A percentile compares a stretch with the other conserved stretches of the same genome.
Evolutionary conservation across 2,329 filamentous ascomycete genomes (phyloP).

Genomic region (Aspergillus sp.): DNA sequence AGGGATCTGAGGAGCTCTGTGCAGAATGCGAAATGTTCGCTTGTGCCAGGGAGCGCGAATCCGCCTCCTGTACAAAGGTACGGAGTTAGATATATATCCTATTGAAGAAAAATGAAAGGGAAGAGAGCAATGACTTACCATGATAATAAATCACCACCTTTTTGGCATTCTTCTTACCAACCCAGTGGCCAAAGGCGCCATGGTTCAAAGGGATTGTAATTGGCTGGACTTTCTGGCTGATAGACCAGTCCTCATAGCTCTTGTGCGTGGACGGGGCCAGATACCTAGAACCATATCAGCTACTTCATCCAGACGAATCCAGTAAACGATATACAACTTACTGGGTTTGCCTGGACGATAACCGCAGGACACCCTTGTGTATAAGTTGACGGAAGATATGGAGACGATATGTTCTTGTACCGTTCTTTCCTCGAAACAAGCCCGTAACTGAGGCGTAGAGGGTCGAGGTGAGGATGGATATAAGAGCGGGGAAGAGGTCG

Average conservation of each 20-base stretch:
- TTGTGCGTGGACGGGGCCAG: slow-evolving; percentile 17
- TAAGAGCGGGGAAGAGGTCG: slow-evolving; percentile 21
- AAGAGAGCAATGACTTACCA: slow-evolving; percentile 16
- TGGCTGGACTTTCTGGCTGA: slow-evolving; percentile 18
- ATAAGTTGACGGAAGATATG: slow-evolving; percentile 28
- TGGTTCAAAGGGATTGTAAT: slow-evolving; percentile 26
- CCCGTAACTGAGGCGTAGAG: slow-evolving; percentile 29
- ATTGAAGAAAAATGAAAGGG: not conserved
- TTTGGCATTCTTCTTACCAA: slow-evolving; percentile 34
- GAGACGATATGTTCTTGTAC: slow-evolving; percentile 28
- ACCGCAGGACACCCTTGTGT: slow-evolving; percentile 19
- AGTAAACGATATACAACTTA: slow-evolving; percentile 12
- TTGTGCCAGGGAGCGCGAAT: slow-evolving; percentile 40
- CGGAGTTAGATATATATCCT: not conserved
- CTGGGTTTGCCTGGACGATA: slow-evolving; percentile 26
- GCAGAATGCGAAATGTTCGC: slow-evolving; percentile 42
- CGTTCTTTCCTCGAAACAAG: slow-evolving; percentile 32
- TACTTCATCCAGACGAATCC: not conserved
- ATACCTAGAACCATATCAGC: not conserved
- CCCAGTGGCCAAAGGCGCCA: slow-evolving; percentile 30
- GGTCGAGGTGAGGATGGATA: slow-evolving; percentile 19
- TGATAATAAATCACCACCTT: slow-evolving; percentile 34
- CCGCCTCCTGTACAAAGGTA: slow-evolving; percentile 41
- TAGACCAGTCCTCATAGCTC: slow-evolving; percentile 20
- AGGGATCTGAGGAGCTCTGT: slow-evolving; percentile 34